Conservation (phyloP, 192 early-diverging fungal genomes). For the Podila clonocystis region DNA sequence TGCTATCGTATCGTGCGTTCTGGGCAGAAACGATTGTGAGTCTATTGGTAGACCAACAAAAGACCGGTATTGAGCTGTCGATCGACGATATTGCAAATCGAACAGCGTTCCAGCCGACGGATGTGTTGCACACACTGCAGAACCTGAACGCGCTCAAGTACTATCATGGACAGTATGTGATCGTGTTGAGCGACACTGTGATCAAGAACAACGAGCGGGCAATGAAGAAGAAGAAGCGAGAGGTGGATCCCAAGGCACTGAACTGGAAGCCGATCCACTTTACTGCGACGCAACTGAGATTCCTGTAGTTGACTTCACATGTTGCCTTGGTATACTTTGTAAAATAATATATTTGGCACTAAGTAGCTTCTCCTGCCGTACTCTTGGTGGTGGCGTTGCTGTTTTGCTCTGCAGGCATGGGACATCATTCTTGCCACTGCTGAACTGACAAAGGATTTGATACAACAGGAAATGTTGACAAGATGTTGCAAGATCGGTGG, state of each 20-base stretch:
- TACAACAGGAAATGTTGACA: no score
- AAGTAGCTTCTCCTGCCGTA: no score
- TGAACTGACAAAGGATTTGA: no score
- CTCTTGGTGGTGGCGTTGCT: no score
- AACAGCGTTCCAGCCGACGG: constrained; percentile 89
- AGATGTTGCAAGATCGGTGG: no score
- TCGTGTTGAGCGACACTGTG: constrained; percentile 88
- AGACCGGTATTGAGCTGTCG: constrained; percentile 77
- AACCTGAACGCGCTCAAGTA: constrained; percentile 90
- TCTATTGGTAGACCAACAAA: constrained; percentile 70
- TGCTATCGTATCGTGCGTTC: constrained; percentile 94
- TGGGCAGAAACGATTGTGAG: constrained; percentile 93
- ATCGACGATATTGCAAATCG: constrained; percentile 89
- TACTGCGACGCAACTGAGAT: constrained; percentile 77
- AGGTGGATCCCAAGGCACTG: constrained; percentile 83
- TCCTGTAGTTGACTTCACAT: constrained; percentile 53
- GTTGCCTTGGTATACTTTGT: no score
- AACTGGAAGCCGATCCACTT: constrained; percentile 87
- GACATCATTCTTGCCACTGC: no score
- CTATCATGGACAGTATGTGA: constrained; percentile 90
- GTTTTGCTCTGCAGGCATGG: no score
- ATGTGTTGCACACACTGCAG: constrained; percentile 93
- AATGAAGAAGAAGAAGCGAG: constrained; percentile 79
- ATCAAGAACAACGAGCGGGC: constrained; percentile 83
- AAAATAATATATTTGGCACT: neutral